These are phyloP conservation scores for Coelastrella sp. DNA, from an alignment of 139 green algal species.

Conservation along the genomic window DNA sequence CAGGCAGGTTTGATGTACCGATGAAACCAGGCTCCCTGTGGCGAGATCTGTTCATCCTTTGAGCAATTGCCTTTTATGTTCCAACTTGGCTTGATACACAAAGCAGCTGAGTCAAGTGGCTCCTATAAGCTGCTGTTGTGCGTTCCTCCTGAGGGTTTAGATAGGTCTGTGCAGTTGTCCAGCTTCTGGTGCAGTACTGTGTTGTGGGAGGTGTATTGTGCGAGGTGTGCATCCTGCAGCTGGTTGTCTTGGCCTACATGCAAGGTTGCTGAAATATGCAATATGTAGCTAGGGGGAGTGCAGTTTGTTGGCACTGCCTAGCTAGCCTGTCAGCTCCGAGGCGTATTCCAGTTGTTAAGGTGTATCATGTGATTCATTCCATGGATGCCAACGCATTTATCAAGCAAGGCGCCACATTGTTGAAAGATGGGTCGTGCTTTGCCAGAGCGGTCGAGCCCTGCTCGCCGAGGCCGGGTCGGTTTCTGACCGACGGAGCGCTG, in stretches of 20 bases:
- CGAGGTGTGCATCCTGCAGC: background rate
- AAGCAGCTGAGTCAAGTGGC: background rate
- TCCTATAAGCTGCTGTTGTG: conserved; percentile 13
- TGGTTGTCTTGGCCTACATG: background rate
- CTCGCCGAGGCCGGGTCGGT: no score
- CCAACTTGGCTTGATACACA: background rate
- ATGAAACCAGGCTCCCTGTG: background rate
- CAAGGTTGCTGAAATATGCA: background rate
- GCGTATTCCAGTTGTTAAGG: background rate
- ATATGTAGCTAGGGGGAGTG: background rate
- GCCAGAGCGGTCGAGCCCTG: no score
- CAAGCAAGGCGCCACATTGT: no score
- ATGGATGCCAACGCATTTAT: no score
- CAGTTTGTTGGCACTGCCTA: background rate
- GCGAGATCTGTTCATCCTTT: background rate
- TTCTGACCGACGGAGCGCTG: no score
- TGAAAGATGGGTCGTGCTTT: no score
- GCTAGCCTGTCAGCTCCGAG: background rate
- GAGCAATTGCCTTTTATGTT: background rate
- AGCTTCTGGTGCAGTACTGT: background rate
- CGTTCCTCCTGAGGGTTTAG: no score
- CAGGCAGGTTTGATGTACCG: background rate
- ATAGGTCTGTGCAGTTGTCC: background rate
- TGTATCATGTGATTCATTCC: background rate
- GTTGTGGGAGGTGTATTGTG: background rate